These are phyloP conservation scores for Rubia tinctorum DNA, from an alignment of 305 asterid species.

Conservation along the genomic window DNA sequence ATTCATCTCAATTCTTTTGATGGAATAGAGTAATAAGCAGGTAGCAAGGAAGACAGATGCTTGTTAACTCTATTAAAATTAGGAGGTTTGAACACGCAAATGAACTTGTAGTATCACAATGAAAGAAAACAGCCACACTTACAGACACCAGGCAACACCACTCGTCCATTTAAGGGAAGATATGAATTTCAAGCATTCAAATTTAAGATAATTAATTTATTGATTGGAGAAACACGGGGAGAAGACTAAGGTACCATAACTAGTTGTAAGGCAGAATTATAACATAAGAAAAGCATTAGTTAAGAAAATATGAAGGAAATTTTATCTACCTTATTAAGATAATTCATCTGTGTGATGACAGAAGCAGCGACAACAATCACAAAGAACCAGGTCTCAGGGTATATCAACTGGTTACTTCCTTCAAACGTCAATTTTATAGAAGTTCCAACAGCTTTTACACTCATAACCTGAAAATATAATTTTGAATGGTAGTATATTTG, in stretches of 20 bases:
- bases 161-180: background rate
- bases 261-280: background rate
- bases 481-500: background rate
- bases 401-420: slow-evolving; percentile 77
- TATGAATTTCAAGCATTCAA: background rate
- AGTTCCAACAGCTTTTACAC: slow-evolving; percentile 89
- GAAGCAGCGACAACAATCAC: slow-evolving; percentile 63
- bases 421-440: slow-evolving; percentile 75
- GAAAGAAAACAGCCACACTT: background rate
- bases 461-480: slow-evolving; percentile 71
- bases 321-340: slow-evolving; percentile 74
- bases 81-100: background rate
- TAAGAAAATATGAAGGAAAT: background rate
- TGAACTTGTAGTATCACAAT: background rate
- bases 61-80: background rate
- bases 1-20: background rate
- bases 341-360: slow-evolving; percentile 85
- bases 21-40: background rate
- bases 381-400: slow-evolving; percentile 77
- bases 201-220: background rate
- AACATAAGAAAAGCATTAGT: background rate
- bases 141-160: background rate
- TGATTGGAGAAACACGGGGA: background rate
- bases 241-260: background rate
- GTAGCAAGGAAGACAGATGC: background rate